These are phyloP conservation scores for Phytophthora sojae DNA, from an alignment of 352 stramenopile species.

Conservation along the genomic window DNA sequence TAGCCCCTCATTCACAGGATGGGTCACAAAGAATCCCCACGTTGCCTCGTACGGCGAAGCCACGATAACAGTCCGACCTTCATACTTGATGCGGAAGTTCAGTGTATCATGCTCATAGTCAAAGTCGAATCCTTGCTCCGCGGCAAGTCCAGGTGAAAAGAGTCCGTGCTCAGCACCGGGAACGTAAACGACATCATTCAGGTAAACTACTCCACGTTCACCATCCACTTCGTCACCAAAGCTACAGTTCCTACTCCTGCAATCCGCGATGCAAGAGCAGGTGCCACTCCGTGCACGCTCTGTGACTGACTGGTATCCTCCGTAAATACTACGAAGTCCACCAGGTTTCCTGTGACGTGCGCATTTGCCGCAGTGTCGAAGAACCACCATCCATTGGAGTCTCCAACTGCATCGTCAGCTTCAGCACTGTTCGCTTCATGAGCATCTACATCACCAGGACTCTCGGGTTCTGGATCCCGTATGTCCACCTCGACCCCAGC, in stretches of 20 bases:
- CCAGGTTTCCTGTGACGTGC: neutral
- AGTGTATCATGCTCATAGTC: too few relatives aligned
- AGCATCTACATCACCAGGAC: neutral
- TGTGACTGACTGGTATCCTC: neutral
- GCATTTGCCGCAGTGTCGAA: neutral
- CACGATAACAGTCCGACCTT: too few relatives aligned
- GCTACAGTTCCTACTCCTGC: slow-evolving; percentile 3
- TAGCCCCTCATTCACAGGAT: too few relatives aligned
- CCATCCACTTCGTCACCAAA: slow-evolving; percentile 9
- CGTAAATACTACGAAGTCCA: neutral
- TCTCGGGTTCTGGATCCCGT: neutral
- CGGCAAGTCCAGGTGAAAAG: too few relatives aligned
- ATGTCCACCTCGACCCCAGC: neutral
- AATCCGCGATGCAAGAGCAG: slow-evolving; percentile 3
- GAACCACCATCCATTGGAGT: neutral
- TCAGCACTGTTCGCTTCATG: neutral
- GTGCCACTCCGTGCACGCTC: neutral
- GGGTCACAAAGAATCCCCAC: too few relatives aligned
- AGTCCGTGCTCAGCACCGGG: too few relatives aligned
- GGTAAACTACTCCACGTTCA: neutral
- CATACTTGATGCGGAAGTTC: too few relatives aligned
- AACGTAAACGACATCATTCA: too few relatives aligned
- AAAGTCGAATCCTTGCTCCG: too few relatives aligned
- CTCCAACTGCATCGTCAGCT: neutral
- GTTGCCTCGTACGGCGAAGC: too few relatives aligned